phyloP scores from a whole-genome alignment of 208 protist genomes.

The Jaenimonas drosophilae region DNA sequence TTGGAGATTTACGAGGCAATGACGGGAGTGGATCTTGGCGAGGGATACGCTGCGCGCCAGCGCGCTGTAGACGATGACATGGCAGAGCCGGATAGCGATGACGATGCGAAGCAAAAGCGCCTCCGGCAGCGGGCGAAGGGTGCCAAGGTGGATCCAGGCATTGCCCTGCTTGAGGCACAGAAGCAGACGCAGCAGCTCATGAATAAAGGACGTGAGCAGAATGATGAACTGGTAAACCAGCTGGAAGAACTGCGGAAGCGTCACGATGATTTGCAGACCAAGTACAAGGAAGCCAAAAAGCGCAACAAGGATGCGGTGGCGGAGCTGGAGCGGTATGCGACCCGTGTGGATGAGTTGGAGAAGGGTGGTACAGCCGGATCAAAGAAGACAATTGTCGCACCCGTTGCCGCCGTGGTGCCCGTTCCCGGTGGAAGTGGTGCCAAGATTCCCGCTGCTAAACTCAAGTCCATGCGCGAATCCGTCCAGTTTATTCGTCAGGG shows the following conservation, averaged over 20 bases:
- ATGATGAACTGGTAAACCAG: slow-evolving; percentile 39
- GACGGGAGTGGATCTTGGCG: slow-evolving; percentile 75
- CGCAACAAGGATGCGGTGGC: slow-evolving; percentile 77
- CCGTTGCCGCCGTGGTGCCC: not conserved
- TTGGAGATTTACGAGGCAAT: slow-evolving; percentile 82
- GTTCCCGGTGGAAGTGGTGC: slow-evolving; percentile 12
- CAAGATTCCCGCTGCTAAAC: slow-evolving; percentile 3
- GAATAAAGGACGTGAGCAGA: slow-evolving; percentile 53
- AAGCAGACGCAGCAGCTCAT: slow-evolving; percentile 67
- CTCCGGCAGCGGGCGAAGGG: slow-evolving; percentile 25
- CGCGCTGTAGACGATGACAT: slow-evolving; percentile 42
- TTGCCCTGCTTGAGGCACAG: slow-evolving; percentile 58
- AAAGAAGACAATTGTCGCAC: no score
- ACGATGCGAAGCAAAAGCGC: slow-evolving; percentile 48
- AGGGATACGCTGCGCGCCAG: slow-evolving; percentile 50
- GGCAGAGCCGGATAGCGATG: slow-evolving; percentile 59
- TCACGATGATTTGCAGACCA: slow-evolving; percentile 83
- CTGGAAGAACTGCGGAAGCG: slow-evolving; percentile 71
- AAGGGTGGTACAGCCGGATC: slow-evolving; percentile 13
- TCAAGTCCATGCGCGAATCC: slow-evolving; percentile 46
- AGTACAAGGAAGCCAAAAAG: slow-evolving; percentile 88
- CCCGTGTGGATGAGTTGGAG: slow-evolving; percentile 46
- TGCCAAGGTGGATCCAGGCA: slow-evolving; percentile 20
- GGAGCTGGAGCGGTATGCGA: slow-evolving; percentile 54
- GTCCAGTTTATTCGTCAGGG: slow-evolving; percentile 41